Evolutionary conservation across 805 yeast genomes (phyloP).

Genomic region (Priceomyces castillae): DNA sequence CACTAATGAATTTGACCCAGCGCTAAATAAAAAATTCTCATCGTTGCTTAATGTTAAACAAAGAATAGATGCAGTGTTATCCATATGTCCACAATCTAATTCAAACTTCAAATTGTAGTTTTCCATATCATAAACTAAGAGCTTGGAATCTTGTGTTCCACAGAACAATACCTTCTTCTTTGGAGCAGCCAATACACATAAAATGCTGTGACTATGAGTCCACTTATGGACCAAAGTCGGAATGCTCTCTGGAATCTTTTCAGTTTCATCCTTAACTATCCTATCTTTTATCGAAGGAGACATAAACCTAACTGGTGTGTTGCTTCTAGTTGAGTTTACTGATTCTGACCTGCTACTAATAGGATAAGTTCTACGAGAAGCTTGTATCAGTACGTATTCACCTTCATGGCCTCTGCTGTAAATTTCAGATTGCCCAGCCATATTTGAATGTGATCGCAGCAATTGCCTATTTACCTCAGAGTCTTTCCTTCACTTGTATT

Average conservation of each 20-base stretch:
- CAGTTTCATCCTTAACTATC: constrained; percentile 10
- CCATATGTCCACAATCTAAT: constrained; percentile 40
- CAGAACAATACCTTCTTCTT: constrained; percentile 62
- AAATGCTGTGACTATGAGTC: constrained; percentile 68
- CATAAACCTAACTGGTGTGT: constrained; percentile 22
- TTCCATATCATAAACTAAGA: constrained; percentile 64
- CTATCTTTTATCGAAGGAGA: constrained; percentile 17
- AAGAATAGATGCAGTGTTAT: constrained; percentile 74
- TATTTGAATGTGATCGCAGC: not conserved
- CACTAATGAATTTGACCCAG: constrained; percentile 86
- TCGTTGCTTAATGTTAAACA: constrained; percentile 56
- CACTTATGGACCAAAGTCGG: constrained; percentile 63
- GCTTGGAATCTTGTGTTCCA: constrained; percentile 86
- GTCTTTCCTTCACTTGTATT: too few relatives aligned
- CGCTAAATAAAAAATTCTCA: constrained; percentile 69
- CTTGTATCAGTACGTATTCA: constrained; percentile 26
- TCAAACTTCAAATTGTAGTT: constrained; percentile 57
- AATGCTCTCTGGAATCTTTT: constrained; percentile 3
- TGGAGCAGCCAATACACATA: constrained; percentile 68
- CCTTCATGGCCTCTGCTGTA: constrained; percentile 29
- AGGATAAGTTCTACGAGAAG: constrained; percentile 23
- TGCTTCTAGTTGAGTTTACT: constrained; percentile 8
- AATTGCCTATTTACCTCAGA: too few relatives aligned
- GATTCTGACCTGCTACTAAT: constrained; percentile 24
- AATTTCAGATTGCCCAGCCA: constrained; percentile 1